A percentile compares a stretch with the other conserved stretches of the same genome.
These are phyloP conservation scores for Mortierella sp. DNA, from an alignment of 371 early-diverging fungal species.

Conservation along the genomic window DNA sequence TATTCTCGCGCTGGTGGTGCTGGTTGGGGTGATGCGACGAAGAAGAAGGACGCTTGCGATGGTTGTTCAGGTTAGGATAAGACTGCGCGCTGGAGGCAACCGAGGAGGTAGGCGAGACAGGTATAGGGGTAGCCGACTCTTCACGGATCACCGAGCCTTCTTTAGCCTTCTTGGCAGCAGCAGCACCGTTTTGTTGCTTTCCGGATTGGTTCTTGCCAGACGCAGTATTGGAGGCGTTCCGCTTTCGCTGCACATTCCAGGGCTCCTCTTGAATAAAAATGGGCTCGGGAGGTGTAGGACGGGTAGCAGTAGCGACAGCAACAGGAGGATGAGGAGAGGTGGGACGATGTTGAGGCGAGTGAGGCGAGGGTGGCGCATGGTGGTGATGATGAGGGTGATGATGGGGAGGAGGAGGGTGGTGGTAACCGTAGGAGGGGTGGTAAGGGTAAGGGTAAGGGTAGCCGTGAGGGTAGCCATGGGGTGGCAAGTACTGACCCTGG, in stretches of 20 bases:
- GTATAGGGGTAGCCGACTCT: background rate
- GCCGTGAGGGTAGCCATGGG: slow-evolving; percentile 45
- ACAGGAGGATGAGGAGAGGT: slow-evolving; percentile 9
- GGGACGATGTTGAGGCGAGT: slow-evolving; percentile 14
- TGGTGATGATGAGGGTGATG: slow-evolving; percentile 30
- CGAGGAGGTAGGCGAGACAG: slow-evolving; percentile 33
- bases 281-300: slow-evolving; percentile 39
- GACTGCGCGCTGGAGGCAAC: slow-evolving; percentile 19
- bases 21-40: slow-evolving; percentile 1
- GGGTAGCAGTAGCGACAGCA: background rate
- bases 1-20: background rate
- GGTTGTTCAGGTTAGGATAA: slow-evolving; percentile 17
- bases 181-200: background rate
- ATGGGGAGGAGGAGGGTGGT: slow-evolving; percentile 33
- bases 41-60: slow-evolving; percentile 21
- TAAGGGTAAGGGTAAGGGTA: slow-evolving; percentile 57
- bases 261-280: slow-evolving; percentile 58
- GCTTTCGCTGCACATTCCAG: slow-evolving; percentile 46
- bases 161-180: slow-evolving; percentile 16
- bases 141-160: slow-evolving; percentile 9
- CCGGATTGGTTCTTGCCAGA: slow-evolving; percentile 10
- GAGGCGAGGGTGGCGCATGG: slow-evolving; percentile 13
- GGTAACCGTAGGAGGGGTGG: slow-evolving; percentile 54
- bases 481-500: slow-evolving; percentile 43
- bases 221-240: slow-evolving; percentile 18